phyloP scores from a whole-genome alignment of 2,329 filamentous ascomycete genomes.

The Whalleya microplaca region DNA sequence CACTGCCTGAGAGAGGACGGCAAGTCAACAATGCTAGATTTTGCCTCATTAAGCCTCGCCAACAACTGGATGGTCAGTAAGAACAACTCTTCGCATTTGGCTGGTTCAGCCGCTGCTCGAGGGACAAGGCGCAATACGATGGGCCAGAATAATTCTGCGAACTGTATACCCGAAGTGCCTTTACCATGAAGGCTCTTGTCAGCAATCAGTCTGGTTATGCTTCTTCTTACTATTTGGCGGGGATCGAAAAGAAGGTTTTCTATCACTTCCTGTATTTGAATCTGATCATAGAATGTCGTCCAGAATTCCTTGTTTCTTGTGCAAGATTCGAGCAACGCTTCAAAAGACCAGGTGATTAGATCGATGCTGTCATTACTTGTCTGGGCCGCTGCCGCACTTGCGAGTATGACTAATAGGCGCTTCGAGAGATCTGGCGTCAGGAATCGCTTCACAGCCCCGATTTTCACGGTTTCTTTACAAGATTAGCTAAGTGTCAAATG shows the following conservation, averaged over 20 bases:
- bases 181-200: constrained; percentile 22
- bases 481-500: no score
- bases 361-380: constrained; percentile 34
- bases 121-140: constrained; percentile 42
- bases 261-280: constrained; percentile 34
- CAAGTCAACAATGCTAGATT: constrained; percentile 30
- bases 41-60: constrained; percentile 32
- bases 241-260: constrained; percentile 44
- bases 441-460: constrained; percentile 22
- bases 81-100: constrained; percentile 48
- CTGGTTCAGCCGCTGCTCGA: constrained; percentile 37
- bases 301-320: constrained; percentile 44
- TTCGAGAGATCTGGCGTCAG: constrained; percentile 29
- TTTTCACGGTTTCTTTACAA: constrained; percentile 29
- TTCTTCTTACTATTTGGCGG: constrained; percentile 41
- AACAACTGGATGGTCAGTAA: constrained; percentile 31
- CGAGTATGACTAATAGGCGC: constrained; percentile 31
- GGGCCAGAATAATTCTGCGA: constrained; percentile 54
- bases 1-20: constrained; percentile 29
- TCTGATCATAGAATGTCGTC: constrained; percentile 40
- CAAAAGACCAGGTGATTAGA: constrained; percentile 41
- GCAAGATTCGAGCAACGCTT: constrained; percentile 46
- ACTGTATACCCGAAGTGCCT: constrained; percentile 38
- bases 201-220: constrained; percentile 40
- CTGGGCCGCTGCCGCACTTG: constrained; percentile 21